Evolutionary conservation across 768 basidiomycete species (phyloP), one percentile per base, ranked within the genome.

Genomic region (Suillus tomentosus): DNA sequence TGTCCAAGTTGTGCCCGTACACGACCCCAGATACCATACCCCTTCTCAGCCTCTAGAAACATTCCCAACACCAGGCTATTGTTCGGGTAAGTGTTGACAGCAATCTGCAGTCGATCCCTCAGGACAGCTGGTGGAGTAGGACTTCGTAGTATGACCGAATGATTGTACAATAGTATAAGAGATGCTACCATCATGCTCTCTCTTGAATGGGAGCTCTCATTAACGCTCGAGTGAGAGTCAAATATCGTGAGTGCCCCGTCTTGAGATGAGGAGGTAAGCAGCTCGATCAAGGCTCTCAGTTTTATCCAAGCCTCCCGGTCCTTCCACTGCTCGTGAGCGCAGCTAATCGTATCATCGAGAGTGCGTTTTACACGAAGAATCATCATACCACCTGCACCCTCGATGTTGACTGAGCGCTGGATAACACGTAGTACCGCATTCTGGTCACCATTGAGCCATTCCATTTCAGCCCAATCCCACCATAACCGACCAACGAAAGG

Each of bases 401-500:
- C 80, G 40, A 87, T 76, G 4, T 80, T 84, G 14, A 81, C 84
- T 11, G 87, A 82, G 24, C 79, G 82, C 53, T 88, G 72, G 50
- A 88, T 79, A 39, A 90, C 79, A 42, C 80, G 76, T 43, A 86
- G 72, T 15, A 88, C 82, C 40, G 81, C 79, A 39, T 85, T 81
- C 22, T 78, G 71, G 39, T 81, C 68, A 1, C 85, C 83, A 15
- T 78, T 73, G 13, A 92, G 72, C 92, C 92, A 95, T 74, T 93
- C 92, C 82, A 92, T 83, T 69, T 94, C 88, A 1, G 88, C 89
- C 90, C 91, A 94, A 68, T 88, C 85, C 87, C 87, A 92, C 90
- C 90, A 94, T 65, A 94, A 71, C 62, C 73, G 73, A 24, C 82
- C 78, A 17, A 76, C 70, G 39, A 79, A 82, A 5, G 71, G 70